Base-by-base conservation (phyloP, 2,329 filamentous ascomycete species). In the Talaromyces sp. region DNA sequence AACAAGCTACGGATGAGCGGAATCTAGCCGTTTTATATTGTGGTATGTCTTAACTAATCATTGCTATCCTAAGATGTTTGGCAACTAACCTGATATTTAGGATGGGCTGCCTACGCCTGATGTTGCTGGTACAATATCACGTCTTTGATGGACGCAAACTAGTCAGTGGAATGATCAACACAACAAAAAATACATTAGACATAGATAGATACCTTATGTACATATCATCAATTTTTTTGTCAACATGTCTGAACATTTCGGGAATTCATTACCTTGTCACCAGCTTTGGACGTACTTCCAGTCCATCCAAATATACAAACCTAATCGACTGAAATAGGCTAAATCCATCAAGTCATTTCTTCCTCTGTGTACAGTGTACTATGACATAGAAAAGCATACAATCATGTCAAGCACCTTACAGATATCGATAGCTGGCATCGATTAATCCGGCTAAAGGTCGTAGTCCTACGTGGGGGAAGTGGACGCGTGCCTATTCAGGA, bases 11-110 rank as follows among this genome's bases (percentile, higher is more conserved):
- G 1, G 95, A 99, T 77, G 93, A 97, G 80, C 86, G 87, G 70
- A 97, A 99, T 74, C 76, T 99, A 72, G 94, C 95, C 2, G 88
- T 97, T 48, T 79, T 99, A 71, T 99, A 94, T 81, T 90, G 89
- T 72, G 90, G 88, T 88, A 80, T 74, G 85, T 77, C 13, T n/a
- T n/a, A 58, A 14, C 57, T 11, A 16, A n/a, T 37, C 19, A 10
- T 31, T 56, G 7, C 31, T 10, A 14, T 14, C 1, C 5, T 43
- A 37, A 45, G 45, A 63, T 16, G 52, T 48, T 14, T 27, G 27
- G 8, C 9, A 41, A 33, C 41, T 47, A 31, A 57, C 31, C 39
- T 10, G 39, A 60, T 54, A 58, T 41, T 37, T 67, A 82, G 80
- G 82, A 58, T 84, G 82, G 82, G 82, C 82, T 65, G 82, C 82